Evolutionary conservation across 805 yeast genomes (phyloP).

Genomic region (Lipomyces japonicus): DNA sequence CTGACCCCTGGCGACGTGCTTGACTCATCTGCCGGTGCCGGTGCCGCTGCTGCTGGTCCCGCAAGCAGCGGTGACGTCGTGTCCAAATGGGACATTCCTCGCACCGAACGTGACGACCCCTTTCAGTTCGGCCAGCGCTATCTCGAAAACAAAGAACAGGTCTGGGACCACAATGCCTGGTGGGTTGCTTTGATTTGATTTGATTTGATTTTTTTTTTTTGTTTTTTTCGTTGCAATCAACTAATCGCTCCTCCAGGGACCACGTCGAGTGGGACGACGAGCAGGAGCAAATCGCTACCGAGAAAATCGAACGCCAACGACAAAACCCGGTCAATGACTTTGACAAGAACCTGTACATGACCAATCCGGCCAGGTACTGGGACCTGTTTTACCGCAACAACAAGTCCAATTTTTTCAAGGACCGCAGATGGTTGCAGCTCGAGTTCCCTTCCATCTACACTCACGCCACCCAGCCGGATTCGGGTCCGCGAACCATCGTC

Average conservation of each 20-base stretch:
- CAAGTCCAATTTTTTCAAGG: slow-evolving; percentile 90
- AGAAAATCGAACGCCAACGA: slow-evolving; percentile 67
- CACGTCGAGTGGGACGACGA: slow-evolving; percentile 97
- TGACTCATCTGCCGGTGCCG: background rate
- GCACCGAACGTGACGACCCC: slow-evolving; percentile 45
- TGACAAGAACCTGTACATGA: slow-evolving; percentile 70
- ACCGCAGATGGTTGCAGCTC: slow-evolving; percentile 90
- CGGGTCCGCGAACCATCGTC: slow-evolving; percentile 68
- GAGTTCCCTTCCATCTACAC: slow-evolving; percentile 86
- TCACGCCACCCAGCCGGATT: slow-evolving; percentile 60
- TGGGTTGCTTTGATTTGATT: slow-evolving; percentile 9
- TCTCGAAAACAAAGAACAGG: slow-evolving; percentile 63
- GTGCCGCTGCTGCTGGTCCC: background rate
- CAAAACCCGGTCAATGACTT: slow-evolving; percentile 83
- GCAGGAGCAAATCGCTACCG: slow-evolving; percentile 70
- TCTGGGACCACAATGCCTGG: slow-evolving; percentile 92
- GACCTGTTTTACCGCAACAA: slow-evolving; percentile 88
- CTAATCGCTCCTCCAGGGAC: slow-evolving; percentile 56
- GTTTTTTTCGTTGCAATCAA: slow-evolving; percentile 23
- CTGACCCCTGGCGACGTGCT: background rate
- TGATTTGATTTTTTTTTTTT: background rate
- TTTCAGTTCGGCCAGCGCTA: slow-evolving; percentile 87
- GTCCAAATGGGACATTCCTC: slow-evolving; percentile 26
- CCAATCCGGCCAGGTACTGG: slow-evolving; percentile 92
- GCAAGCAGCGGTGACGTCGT: too few relatives aligned